Evolutionary conservation across 2,329 filamentous ascomycete genomes (phyloP), one percentile per base, ranked within the genome.

Genomic region (Pochonia chlamydosporia): DNA sequence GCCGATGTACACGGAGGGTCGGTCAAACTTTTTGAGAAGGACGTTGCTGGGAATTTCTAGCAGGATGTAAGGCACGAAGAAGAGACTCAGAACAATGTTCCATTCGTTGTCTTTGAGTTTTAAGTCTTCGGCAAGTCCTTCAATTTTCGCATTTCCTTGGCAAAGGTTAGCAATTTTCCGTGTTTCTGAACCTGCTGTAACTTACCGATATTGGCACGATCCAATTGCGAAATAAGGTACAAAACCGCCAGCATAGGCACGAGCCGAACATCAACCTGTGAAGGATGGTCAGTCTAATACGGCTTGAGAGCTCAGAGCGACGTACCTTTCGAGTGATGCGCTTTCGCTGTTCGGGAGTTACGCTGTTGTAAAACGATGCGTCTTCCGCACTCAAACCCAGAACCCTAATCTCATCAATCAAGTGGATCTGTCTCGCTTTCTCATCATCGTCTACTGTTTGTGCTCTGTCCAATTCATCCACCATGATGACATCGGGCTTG

Each of bases 31-130:
- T 58, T 86, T 86, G 40, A 87, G 73, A 11, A 87, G 61, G 24
- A 85, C 64, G 56, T 87, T 87, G 37, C 80, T 84, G 24, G 82
- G 59, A 0, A 76, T 70, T 57, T 85, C 82, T 52, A 82, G 79
- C 14, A 84, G 64, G 0, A 81, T 67, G 30, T 57, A 81, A 25
- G 84, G 70, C 63, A 86, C 85, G 67, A 85, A 87, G 54, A 58
- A 87, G 67, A 51, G 48, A 3, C 55, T 76, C 63, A 46, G 71
- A 59, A 44, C 76, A 63, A 64, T 85, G 82, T 62, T 63, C 61
- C 82, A 87, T 59, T 84, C 72, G 18, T 70, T 69, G 13, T 73
- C 66, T 0, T 71, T 72, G 68, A 86, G 75, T 13, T 73, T 48
- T 16, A 62, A 48, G 41, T 61, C 55, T 33, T 71, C 43, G 40